A percentile compares a stretch with the other conserved stretches of the same genome.
Conservation (phyloP, 495 filamentous ascomycete species). For the Trichocladium antarcticum region DNA sequence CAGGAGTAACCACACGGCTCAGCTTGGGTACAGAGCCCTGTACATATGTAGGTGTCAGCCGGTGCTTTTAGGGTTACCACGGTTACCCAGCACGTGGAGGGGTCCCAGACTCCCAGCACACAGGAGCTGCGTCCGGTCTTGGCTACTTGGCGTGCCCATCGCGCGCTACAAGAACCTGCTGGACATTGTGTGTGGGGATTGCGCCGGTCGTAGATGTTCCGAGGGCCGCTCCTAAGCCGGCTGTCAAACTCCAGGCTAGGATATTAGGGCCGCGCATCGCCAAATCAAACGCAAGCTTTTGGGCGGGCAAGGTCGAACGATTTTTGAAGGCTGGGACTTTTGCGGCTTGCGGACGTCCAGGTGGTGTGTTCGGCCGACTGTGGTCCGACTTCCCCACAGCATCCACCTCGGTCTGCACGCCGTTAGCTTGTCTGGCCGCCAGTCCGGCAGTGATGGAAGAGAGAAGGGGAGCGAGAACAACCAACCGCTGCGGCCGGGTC, state of each 20-base stretch:
- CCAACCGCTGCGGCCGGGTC: not conserved
- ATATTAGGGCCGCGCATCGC: not conserved
- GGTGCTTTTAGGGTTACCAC: too few species aligned
- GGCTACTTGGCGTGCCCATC: not conserved
- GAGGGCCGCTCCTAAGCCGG: constrained; percentile 4
- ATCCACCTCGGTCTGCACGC: constrained; percentile 6
- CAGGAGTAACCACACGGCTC: too few species aligned
- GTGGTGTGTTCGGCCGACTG: not conserved
- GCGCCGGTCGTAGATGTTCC: constrained; percentile 1
- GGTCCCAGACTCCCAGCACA: too few species aligned
- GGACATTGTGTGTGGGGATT: not conserved
- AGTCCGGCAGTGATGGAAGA: not conserved
- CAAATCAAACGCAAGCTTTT: not conserved
- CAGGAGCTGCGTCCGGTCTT: not conserved
- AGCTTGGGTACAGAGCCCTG: too few species aligned
- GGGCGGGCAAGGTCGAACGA: not conserved
- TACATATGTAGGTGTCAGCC: too few species aligned
- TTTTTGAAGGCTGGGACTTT: not conserved
- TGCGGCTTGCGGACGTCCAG: not conserved
- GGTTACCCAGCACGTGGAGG: too few species aligned
- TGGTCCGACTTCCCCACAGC: constrained; percentile 5
- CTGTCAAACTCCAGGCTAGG: not conserved
- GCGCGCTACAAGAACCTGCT: not conserved
- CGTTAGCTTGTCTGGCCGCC: not conserved
- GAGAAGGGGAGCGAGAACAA: not conserved